Evolutionary conservation across 495 filamentous ascomycete genomes (phyloP).

Genomic region (Pseudoneurospora amorphoporcata): DNA sequence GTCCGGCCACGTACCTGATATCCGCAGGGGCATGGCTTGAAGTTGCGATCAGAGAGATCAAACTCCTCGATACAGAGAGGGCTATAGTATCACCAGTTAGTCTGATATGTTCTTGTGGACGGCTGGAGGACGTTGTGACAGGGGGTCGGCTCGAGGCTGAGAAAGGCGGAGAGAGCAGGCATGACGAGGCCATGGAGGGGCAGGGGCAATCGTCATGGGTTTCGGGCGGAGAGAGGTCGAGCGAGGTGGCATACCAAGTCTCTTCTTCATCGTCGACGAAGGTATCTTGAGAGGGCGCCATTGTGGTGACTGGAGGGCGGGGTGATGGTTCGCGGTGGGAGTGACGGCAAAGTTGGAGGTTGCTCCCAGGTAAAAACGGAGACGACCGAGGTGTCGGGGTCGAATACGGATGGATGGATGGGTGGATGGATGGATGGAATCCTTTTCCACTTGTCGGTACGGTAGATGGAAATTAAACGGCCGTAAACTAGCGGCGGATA

Average conservation of each 20-base stretch:
- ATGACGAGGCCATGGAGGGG: not conserved
- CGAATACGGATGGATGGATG: not conserved
- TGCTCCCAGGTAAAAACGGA: conserved; percentile 4
- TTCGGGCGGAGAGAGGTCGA: not conserved
- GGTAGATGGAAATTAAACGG: conserved; percentile 9
- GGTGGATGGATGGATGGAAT: not conserved
- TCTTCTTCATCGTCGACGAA: conserved; percentile 98
- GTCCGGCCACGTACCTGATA: conserved; percentile 64
- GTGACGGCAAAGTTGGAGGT: not conserved
- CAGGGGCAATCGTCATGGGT: not conserved
- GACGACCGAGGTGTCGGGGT: not conserved
- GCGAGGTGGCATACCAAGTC: conserved; percentile 52
- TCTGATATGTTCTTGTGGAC: conserved; percentile 1
- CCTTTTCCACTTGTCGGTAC: not conserved
- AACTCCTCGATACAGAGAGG: conserved; percentile 99
- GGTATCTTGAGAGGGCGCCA: conserved; percentile 74
- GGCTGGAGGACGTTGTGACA: conserved; percentile 3
- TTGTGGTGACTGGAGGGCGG: conserved; percentile 26
- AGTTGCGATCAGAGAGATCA: conserved; percentile 93
- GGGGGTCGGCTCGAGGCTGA: not conserved
- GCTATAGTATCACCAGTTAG: conserved; percentile 31
- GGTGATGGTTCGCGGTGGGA: conserved; percentile 10
- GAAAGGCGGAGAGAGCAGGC: conserved; percentile 5
- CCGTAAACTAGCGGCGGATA: not conserved
- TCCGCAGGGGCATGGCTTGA: conserved; percentile 93